These are phyloP conservation scores for Backusella psychrophila DNA, from an alignment of 192 early-diverging fungal species.

Conservation along the genomic window DNA sequence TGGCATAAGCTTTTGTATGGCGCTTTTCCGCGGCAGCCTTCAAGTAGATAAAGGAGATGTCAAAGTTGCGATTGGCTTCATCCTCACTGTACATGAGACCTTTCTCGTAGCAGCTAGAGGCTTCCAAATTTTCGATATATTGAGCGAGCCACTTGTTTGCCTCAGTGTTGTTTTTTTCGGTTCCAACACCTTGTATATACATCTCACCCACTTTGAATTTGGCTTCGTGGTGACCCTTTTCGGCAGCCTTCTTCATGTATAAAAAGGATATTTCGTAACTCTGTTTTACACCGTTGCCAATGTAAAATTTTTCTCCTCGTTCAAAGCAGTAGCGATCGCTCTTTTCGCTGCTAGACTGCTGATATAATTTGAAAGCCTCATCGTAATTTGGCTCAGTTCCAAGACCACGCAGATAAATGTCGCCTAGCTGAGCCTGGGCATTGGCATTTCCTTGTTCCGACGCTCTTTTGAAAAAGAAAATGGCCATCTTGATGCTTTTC, in stretches of 20 bases:
- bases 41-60: conserved; percentile 60
- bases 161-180: conserved; percentile 37
- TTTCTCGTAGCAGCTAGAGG: conserved; percentile 59
- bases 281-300: conserved; percentile 62
- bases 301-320: conserved; percentile 76
- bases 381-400: conserved; percentile 45
- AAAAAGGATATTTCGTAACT: conserved; percentile 50
- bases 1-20: conserved; percentile 48
- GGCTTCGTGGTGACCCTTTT: conserved; percentile 73
- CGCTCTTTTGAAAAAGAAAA: conserved; percentile 46
- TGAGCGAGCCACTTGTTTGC: conserved; percentile 60
- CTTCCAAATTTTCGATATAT: conserved; percentile 63
- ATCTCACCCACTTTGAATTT: conserved; percentile 81
- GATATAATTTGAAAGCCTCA: conserved; percentile 54
- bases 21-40: conserved; percentile 45
- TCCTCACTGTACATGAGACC: conserved; percentile 79
- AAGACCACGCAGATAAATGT: conserved; percentile 61
- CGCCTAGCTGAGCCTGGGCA: conserved; percentile 52
- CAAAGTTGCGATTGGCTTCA: conserved; percentile 63
- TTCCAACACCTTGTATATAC: conserved; percentile 70
- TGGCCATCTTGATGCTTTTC: conserved; percentile 43
- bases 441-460: conserved; percentile 48
- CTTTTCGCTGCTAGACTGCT: conserved; percentile 46
- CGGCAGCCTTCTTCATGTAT: conserved; percentile 63
- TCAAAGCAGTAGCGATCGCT: conserved; percentile 52